Base-by-base conservation (phyloP, 2,329 filamentous ascomycete genomes). In the Colletotrichum echinochloae region DNA sequence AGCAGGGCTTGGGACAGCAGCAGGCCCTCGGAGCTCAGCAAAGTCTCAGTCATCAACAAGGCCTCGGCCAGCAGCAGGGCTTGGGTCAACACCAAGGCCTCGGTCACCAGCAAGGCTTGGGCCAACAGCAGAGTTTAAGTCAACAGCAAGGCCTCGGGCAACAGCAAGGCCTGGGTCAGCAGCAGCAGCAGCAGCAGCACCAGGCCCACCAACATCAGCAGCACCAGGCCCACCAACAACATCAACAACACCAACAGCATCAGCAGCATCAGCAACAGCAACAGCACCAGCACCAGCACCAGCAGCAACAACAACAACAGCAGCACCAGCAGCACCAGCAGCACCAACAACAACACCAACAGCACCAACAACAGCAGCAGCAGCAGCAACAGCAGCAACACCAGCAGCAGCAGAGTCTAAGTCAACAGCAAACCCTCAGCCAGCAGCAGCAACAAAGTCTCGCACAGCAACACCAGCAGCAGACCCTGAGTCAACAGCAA, bases 271-370 rank as follows among this genome's bases (percentile, higher is more conserved):
- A 80, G 39, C 79, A 80, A 12, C 76, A 79, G 18, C 74, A 75
- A 4, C 77, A 74, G 1, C 74, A 76, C 23, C 55, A 57, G 0
- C 75, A 75, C 11, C 74, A 78, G 16, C 77, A 75, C 39, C 77
- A 76, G 23, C 78, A 79, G 20, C 73, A 78, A 11, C 76, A 76
- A 18, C 78, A 77, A n/a, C 73, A 74, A 2, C 76, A 75, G 1
- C 78, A 79, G 14, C 77, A 79, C 23, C 77, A 76, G 26, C 78
- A 79, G 16, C 73, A 78, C 5, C 77, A 76, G 35, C 78, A 79
- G 23, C 73, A 78, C 7, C 76, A 76, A 30, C 77, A 77, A 20
- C 73, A 74, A 2, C 76, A 75, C 1, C 77, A 72, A 30, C 80
- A 80, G 55, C 78, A 79, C 49, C 70, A 74, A 4, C 75, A 79